Conservation (phyloP, 2,329 filamentous ascomycete species). For the Aspergillus spinulosporus region DNA sequence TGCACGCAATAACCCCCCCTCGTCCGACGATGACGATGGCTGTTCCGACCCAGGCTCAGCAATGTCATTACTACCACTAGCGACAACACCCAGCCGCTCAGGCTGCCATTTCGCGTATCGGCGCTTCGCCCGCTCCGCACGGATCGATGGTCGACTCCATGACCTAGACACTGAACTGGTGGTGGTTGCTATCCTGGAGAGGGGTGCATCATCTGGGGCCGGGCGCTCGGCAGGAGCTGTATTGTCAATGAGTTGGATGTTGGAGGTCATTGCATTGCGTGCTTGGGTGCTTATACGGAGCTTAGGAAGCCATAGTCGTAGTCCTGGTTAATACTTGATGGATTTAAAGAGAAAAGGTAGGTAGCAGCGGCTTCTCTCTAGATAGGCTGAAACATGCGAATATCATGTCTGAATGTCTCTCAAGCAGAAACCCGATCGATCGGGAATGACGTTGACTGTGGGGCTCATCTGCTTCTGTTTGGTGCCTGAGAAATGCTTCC, state of each 20-base stretch:
- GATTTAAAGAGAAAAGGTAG: not conserved
- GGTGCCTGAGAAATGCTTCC: slow-evolving; percentile 16
- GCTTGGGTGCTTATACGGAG: not conserved
- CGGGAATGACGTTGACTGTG: slow-evolving; percentile 25
- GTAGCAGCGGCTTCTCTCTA: not conserved
- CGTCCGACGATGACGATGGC: slow-evolving; percentile 19
- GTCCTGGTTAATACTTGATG: not conserved
- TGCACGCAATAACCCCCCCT: slow-evolving; percentile 22
- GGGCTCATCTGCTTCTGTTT: slow-evolving; percentile 11
- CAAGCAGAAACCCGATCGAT: slow-evolving; percentile 15
- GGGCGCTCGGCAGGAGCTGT: slow-evolving; percentile 32
- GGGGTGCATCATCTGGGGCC: slow-evolving; percentile 23
- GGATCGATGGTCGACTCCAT: slow-evolving; percentile 34
- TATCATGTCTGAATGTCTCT: not conserved
- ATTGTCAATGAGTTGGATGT: slow-evolving; percentile 44
- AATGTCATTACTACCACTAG: slow-evolving; percentile 17
- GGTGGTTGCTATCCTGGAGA: slow-evolving; percentile 16
- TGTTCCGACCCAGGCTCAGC: slow-evolving; percentile 11
- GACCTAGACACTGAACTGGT: slow-evolving; percentile 18
- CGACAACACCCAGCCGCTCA: slow-evolving; percentile 54
- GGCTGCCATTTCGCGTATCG: slow-evolving; percentile 56
- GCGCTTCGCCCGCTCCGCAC: slow-evolving; percentile 40
- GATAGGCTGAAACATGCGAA: not conserved
- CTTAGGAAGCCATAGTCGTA: not conserved
- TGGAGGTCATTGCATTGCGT: slow-evolving; percentile 18